A percentile compares a stretch with the other conserved stretches of the same genome.
Conservation (phyloP, 2,329 filamentous ascomycete species). For the Fusarium austroafricanum region DNA sequence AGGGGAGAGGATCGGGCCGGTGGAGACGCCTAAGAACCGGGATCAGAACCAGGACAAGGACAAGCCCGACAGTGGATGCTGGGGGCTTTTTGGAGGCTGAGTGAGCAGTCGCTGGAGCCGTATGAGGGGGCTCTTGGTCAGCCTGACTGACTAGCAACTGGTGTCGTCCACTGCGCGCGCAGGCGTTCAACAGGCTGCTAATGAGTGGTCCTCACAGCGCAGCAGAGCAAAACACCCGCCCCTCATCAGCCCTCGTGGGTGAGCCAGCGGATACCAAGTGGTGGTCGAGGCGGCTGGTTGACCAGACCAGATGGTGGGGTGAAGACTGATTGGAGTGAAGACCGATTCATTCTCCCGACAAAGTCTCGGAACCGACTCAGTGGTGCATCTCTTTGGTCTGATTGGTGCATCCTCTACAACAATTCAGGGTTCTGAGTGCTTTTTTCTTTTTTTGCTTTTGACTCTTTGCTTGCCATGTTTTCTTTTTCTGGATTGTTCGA, state of each 20-base stretch:
- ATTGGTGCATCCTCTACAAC: conserved; percentile 33
- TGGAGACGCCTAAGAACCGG: conserved; percentile 33
- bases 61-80: conserved; percentile 27
- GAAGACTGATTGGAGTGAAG: conserved; percentile 39
- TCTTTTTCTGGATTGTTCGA: conserved; percentile 31
- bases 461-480: conserved; percentile 15
- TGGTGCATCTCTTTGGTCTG: conserved; percentile 33
- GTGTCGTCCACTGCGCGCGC: conserved; percentile 37
- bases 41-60: conserved; percentile 35
- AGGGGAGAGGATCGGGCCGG: conserved; percentile 42
- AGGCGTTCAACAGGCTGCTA: conserved; percentile 39
- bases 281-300: conserved; percentile 30
- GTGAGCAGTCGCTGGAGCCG: conserved; percentile 22
- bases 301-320: conserved; percentile 30
- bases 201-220: conserved; percentile 32
- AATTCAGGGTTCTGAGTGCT: conserved; percentile 31
- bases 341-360: conserved; percentile 43
- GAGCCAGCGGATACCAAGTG: conserved; percentile 36
- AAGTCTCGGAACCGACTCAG: conserved; percentile 46
- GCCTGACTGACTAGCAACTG: conserved; percentile 40
- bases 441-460: conserved; percentile 26
- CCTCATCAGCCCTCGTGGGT: conserved; percentile 38
- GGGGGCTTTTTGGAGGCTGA: conserved; percentile 32
- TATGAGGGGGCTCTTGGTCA: conserved; percentile 39
- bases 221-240: conserved; percentile 28